Base-by-base conservation (phyloP, 306 rosid genomes). In the Datisca glomerata region DNA sequence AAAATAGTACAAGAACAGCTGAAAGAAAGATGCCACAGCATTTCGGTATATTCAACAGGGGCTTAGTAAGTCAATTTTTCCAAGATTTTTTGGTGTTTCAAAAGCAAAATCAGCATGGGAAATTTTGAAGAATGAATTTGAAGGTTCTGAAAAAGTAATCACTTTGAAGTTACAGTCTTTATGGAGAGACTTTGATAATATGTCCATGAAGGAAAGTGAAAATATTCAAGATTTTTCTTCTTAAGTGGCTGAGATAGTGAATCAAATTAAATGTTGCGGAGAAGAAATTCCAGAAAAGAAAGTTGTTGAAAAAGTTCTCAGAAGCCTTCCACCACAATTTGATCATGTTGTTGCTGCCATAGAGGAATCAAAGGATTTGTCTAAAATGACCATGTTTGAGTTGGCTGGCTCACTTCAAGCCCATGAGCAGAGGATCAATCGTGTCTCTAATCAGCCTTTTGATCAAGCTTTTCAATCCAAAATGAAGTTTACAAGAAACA, bases 401-500 rank as follows among this genome's bases (percentile, higher is more conserved):
- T 11, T 45, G 4, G 25, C 7, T 2, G 13, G 51, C 4, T 45
- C 36, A 0, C 50, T 45, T 1, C 20, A 25, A 27, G 51, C 45
- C 4, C 45, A 37, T 37, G 37, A 51, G 23, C 12, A 51, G 8
- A 38, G 24, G 8, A 13, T 21, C 15, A 36, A 13, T 6, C 8
- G 39, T 8, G 17, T 9, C 13, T 19, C 17, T 8, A 18, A n/a
- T 2, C 24, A 47, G 4, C 24, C 10, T 3, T 4, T 47, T 17
- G 40, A 47, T 24, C 24, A 47, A 18, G 20, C 31, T 5, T 49
- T 49, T 21, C 42, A 12, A 4, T 18, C 32, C 19, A 49, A 49
- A 2, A 12, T 38, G 11, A 38, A 18, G n/a, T n/a, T n/a, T 38
- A 1, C 16, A 8, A 18, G 12, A 6, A 11, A 10, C 16, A 14